A percentile compares a stretch with the other conserved stretches of the same genome.
Evolutionary conservation across 2,329 filamentous ascomycete genomes (phyloP).

Genomic region (Lojkania enalia): DNA sequence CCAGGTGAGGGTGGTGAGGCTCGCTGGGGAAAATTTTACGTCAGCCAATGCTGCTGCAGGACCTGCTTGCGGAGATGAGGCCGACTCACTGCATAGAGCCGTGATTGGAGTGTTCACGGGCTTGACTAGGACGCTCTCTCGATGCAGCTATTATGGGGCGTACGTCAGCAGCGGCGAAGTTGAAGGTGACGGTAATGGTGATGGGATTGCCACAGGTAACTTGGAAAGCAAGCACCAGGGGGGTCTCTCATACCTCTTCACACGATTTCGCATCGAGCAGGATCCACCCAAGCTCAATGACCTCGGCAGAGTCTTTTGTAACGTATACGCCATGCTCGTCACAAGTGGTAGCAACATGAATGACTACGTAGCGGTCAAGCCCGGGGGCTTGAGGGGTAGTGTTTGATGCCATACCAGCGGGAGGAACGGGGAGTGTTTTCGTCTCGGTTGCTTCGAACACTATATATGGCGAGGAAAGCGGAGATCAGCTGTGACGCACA

Average conservation of each 20-base stretch:
- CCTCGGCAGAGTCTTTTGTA: constrained; percentile 97
- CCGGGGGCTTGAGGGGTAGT: constrained; percentile 39
- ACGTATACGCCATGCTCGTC: constrained; percentile 99
- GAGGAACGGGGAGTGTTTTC: not conserved
- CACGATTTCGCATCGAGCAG: constrained; percentile 87
- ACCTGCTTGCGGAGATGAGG: not conserved
- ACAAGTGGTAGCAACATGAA: constrained; percentile 97
- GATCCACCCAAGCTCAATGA: constrained; percentile 99
- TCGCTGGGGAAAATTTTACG: constrained; percentile 62
- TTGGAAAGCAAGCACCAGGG: constrained; percentile 1
- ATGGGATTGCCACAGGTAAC: too few relatives aligned
- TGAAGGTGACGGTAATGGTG: constrained; percentile 13
- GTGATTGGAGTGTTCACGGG: constrained; percentile 99
- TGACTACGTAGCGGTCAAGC: constrained; percentile 95
- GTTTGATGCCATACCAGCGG: constrained; percentile 32
- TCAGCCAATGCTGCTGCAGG: constrained; percentile 27
- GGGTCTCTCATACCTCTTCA: constrained; percentile 77
- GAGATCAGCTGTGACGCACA: not conserved
- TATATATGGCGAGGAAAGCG: not conserved
- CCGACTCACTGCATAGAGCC: constrained; percentile 87
- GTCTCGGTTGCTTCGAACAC: not conserved
- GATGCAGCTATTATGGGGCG: constrained; percentile 74
- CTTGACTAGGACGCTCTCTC: constrained; percentile 95
- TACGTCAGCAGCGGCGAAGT: constrained; percentile 32
- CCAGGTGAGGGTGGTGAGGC: constrained; percentile 96